Evolutionary conservation across 1,284 basidiomycete genomes (phyloP), one percentile per base, ranked within the genome.

Genomic region (Uromyces viciae-fabae): DNA sequence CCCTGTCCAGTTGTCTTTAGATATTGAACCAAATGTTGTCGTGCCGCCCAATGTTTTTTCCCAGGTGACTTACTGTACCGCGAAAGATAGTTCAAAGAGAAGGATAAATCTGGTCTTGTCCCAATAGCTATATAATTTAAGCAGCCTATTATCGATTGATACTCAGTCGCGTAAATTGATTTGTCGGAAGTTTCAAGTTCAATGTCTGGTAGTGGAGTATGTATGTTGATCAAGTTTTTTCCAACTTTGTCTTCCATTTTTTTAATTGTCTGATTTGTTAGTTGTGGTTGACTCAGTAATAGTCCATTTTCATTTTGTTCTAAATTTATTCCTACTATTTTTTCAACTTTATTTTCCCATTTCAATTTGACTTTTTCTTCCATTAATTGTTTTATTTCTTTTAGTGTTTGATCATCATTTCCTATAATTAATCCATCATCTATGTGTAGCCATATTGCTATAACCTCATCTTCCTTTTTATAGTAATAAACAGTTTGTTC

Each of bases 401-500:
- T 42, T 42, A 36, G 2, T 8, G 46, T 36, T 25, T 36, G 3
- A 3, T 28, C 40, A 46, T 42, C 46, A 33, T 71, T 71, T 17
- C 28, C 46, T 17, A 71, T 43, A 28, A 71, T 42, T 19, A 74
- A 31, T 28, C 72, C 72, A 74, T 74, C 72, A 38, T 74, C 72
- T 19, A 74, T 49, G 56, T 74, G 72, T 25, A 52, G 52, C 72
- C 72, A 74, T 5, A 74, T 52, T 11, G 33, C 2, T 17, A 54
- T 3, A 14, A 58, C 19, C 15, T 54, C 36, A 3, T 38, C 17
- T 22, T 22, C 42, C 17, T 40, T 17, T 5, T 36, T n/a, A 19
- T 31, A 58, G 25, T 31, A 22, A 74, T 74, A 56, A 38, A 74
- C 38, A 38, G 46, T 14, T 31, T 74, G 72, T 40, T 74, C 72